Evolutionary conservation across 1,284 basidiomycete species (phyloP).

Genomic region (Meripilus lineatus): DNA sequence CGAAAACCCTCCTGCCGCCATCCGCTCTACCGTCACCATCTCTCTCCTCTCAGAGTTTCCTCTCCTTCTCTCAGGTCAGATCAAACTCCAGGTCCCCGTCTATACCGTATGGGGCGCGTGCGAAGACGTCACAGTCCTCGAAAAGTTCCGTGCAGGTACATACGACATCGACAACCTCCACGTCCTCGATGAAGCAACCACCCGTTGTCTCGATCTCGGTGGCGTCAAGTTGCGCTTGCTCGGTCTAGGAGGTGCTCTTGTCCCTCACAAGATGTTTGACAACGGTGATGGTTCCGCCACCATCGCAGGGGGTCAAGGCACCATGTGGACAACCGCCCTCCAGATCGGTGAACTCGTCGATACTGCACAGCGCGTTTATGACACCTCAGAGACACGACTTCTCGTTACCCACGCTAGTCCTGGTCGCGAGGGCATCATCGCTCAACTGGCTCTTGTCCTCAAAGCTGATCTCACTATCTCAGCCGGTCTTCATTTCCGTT

Average conservation of each 20-base stretch:
- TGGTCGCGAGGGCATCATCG: conserved; percentile 89
- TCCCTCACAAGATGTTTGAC: conserved; percentile 97
- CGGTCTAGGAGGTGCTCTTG: conserved; percentile 93
- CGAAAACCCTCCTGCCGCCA: conserved; percentile 55
- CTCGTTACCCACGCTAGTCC: conserved; percentile 92
- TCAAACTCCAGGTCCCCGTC: conserved; percentile 88
- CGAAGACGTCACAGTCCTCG: conserved; percentile 91
- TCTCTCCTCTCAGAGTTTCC: conserved; percentile 91
- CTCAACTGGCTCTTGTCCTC: conserved; percentile 85
- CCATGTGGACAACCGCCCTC: conserved; percentile 98
- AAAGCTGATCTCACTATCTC: conserved; percentile 95
- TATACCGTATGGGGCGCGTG: conserved; percentile 98
- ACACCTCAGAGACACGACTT: conserved; percentile 90
- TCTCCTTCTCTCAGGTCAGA: conserved; percentile 81
- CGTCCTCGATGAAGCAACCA: conserved; percentile 92
- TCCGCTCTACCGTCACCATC: conserved; percentile 65
- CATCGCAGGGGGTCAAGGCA: conserved; percentile 96
- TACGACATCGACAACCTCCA: conserved; percentile 86
- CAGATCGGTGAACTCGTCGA: conserved; percentile 98
- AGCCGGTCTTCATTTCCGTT: conserved; percentile 96
- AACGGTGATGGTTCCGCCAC: conserved; percentile 93
- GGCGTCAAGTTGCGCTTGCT: conserved; percentile 92
- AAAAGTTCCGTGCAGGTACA: conserved; percentile 84
- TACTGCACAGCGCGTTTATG: conserved; percentile 92
- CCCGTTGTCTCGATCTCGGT: conserved; percentile 86